These are phyloP conservation scores for Microsporum ferrugineum DNA, from an alignment of 2,329 filamentous ascomycete genomes.

Conservation along the genomic window DNA sequence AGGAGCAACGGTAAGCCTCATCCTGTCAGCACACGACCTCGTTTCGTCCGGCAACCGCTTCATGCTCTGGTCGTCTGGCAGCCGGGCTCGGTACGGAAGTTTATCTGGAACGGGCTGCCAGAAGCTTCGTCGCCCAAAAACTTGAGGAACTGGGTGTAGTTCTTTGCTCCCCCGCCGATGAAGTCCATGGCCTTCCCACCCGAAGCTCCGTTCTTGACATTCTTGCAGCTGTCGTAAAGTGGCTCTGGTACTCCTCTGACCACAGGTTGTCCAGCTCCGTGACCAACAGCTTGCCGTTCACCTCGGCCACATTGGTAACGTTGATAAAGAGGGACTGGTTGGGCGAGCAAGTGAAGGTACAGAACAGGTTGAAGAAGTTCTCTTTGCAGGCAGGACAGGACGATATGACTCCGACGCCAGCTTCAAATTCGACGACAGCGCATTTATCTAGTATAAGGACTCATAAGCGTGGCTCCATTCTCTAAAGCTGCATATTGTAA, in stretches of 20 bases:
- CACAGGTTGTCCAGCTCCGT: slow-evolving; percentile 85
- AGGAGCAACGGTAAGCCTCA: slow-evolving; percentile 76
- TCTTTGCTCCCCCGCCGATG: slow-evolving; percentile 88
- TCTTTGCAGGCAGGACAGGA: slow-evolving; percentile 94
- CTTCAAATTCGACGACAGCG: slow-evolving; percentile 71
- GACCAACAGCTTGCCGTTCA: slow-evolving; percentile 52
- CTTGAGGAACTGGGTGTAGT: slow-evolving; percentile 75
- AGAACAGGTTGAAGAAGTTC: slow-evolving; percentile 98
- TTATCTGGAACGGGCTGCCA: slow-evolving; percentile 97
- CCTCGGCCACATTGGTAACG: slow-evolving; percentile 59
- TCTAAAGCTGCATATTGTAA: too few species aligned
- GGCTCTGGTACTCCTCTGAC: slow-evolving; percentile 68
- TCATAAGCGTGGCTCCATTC: background rate
- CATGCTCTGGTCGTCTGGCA: slow-evolving; percentile 59
- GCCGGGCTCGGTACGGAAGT: slow-evolving; percentile 55
- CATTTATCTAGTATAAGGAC: slow-evolving; percentile 48
- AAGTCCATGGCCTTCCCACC: slow-evolving; percentile 91
- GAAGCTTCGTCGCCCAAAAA: slow-evolving; percentile 79
- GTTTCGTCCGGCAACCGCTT: slow-evolving; percentile 56
- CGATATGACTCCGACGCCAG: slow-evolving; percentile 79
- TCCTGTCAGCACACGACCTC: slow-evolving; percentile 84
- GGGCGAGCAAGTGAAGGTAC: slow-evolving; percentile 94
- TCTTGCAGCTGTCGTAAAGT: slow-evolving; percentile 93
- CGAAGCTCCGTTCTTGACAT: slow-evolving; percentile 93
- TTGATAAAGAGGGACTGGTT: slow-evolving; percentile 95